phyloP scores from a whole-genome alignment of 208 protist species.

The Sergeia podlipaevii region DNA sequence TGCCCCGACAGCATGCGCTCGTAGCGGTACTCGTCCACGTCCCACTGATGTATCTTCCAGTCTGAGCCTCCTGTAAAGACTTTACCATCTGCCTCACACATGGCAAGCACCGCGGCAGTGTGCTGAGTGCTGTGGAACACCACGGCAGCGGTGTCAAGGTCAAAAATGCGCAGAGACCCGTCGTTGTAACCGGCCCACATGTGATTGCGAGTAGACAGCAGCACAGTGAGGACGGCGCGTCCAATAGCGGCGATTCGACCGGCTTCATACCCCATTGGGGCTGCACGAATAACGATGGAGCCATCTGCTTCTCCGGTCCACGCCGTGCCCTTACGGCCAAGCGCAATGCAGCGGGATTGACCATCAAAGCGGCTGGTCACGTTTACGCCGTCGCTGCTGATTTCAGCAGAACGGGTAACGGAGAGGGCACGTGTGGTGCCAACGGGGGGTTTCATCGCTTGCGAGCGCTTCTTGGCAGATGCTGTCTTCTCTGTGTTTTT shows the following conservation, averaged over 20 bases:
- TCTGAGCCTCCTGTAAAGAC: slow-evolving; percentile 64
- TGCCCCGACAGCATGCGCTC: slow-evolving; percentile 57
- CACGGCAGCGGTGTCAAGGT: slow-evolving; percentile 15
- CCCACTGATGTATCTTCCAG: slow-evolving; percentile 75
- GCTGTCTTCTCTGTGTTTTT: not conserved
- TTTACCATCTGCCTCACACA: slow-evolving; percentile 30
- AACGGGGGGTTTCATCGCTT: not conserved
- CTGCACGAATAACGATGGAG: slow-evolving; percentile 36
- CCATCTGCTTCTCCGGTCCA: slow-evolving; percentile 69
- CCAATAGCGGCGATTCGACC: slow-evolving; percentile 17
- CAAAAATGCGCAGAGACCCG: slow-evolving; percentile 52
- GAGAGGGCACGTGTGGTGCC: slow-evolving; percentile 1
- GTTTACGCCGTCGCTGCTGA: slow-evolving; percentile 22
- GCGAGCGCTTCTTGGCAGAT: slow-evolving; percentile 7
- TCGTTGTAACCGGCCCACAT: slow-evolving; percentile 69
- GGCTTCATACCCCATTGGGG: slow-evolving; percentile 33
- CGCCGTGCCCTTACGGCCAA: slow-evolving; percentile 36
- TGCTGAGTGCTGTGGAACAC: slow-evolving; percentile 49
- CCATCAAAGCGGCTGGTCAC: slow-evolving; percentile 34
- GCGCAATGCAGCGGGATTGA: slow-evolving; percentile 48
- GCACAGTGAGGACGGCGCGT: slow-evolving; percentile 14
- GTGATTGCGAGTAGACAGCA: slow-evolving; percentile 19
- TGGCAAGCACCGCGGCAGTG: slow-evolving; percentile 47
- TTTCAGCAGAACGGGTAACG: slow-evolving; percentile 10
- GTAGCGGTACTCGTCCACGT: slow-evolving; percentile 43